phyloP scores from a whole-genome alignment of 129 eudicot genomes.

The Flaveria ramosissima region DNA sequence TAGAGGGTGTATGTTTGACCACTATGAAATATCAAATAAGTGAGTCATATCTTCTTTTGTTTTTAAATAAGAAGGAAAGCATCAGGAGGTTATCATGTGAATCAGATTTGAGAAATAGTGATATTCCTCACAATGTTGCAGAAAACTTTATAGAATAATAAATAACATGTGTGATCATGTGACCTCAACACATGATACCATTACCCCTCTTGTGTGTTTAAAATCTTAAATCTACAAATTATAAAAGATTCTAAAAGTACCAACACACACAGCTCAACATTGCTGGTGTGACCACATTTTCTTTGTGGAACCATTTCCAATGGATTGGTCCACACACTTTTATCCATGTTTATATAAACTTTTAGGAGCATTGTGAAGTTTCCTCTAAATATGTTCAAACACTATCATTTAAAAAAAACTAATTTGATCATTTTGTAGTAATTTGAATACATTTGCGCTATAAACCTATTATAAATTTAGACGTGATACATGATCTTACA shows the following conservation, averaged over 20 bases:
- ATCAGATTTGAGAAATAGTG: slow-evolving; percentile 39
- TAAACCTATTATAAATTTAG: too few species aligned
- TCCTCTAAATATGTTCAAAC: too few species aligned
- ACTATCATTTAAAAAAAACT: too few species aligned
- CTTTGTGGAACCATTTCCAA: background rate
- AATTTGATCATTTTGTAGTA: too few species aligned
- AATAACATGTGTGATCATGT: slow-evolving; percentile 73
- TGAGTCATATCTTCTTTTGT: slow-evolving; percentile 31
- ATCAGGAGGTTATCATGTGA: slow-evolving; percentile 66
- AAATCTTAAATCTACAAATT: slow-evolving; percentile 17
- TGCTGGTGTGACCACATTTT: slow-evolving; percentile 5
- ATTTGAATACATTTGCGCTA: too few species aligned
- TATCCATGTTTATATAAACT: too few species aligned
- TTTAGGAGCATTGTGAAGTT: too few species aligned
- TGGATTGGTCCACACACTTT: too few species aligned
- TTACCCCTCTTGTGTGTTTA: slow-evolving; percentile 25
- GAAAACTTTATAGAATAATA: slow-evolving; percentile 35
- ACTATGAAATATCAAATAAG: slow-evolving; percentile 27
- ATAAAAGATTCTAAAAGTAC: slow-evolving; percentile 9
- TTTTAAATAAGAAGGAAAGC: slow-evolving; percentile 9
- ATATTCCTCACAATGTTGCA: slow-evolving; percentile 26
- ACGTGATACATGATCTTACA: too few species aligned
- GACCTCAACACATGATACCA: slow-evolving; percentile 66
- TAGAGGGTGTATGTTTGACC: slow-evolving; percentile 15
- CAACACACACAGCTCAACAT: slow-evolving; percentile 7